phyloP scores from a whole-genome alignment of 2,329 filamentous ascomycete species.

The Cryphonectria carpinicola region DNA sequence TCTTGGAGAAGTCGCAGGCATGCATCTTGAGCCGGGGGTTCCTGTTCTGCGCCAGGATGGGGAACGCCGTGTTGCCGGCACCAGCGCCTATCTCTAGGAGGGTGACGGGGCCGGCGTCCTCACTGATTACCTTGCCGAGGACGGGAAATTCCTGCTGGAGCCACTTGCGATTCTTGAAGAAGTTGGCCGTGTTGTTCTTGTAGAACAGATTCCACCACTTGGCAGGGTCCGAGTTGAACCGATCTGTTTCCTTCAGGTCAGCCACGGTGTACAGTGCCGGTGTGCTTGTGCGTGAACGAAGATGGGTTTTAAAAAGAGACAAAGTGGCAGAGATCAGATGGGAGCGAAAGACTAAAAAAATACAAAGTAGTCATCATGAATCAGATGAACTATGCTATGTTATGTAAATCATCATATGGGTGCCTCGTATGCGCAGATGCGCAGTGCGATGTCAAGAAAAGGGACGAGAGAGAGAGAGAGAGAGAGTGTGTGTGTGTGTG shows the following conservation, averaged over 20 bases:
- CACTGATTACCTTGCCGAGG: conserved; percentile 73
- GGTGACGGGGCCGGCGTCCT: conserved; percentile 69
- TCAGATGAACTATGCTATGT: conserved; percentile 79
- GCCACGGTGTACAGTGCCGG: conserved; percentile 34
- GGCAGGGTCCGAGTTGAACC: conserved; percentile 87
- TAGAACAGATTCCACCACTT: conserved; percentile 99
- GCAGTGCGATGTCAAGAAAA: conserved; percentile 14
- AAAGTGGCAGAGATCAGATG: conserved; percentile 58
- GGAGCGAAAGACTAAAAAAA: conserved; percentile 71
- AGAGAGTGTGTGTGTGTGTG: neutral
- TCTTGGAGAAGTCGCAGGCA: conserved; percentile 95
- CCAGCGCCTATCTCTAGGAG: conserved; percentile 93
- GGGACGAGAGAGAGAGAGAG: neutral
- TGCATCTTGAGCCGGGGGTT: conserved; percentile 83
- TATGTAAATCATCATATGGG: conserved; percentile 50
- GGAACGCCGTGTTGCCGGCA: conserved; percentile 95
- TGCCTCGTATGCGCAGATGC: conserved; percentile 28
- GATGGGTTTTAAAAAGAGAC: neutral
- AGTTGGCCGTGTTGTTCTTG: conserved; percentile 95
- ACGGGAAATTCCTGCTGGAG: conserved; percentile 93
- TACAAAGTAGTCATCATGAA: conserved; percentile 64
- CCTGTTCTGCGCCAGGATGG: conserved; percentile 80
- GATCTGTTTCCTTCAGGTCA: conserved; percentile 56
- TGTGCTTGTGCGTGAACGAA: conserved; percentile 2
- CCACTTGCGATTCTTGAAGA: conserved; percentile 99